These are phyloP conservation scores for Penicillium expansum DNA, from an alignment of 2,329 filamentous ascomycete species.

Conservation along the genomic window DNA sequence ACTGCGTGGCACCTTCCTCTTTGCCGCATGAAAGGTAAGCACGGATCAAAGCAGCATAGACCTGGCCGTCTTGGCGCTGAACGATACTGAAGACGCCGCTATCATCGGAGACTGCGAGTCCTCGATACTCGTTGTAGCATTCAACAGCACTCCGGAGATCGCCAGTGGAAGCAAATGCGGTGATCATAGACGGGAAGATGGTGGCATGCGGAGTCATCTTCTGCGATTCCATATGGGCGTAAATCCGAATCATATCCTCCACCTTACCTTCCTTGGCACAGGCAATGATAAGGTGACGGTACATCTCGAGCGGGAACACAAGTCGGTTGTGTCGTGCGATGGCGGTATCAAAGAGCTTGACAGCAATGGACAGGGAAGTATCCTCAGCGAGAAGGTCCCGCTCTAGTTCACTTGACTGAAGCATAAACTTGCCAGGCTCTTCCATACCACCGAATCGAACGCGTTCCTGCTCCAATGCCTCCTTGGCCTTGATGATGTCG, in stretches of 20 bases:
- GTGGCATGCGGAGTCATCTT: slow-evolving; percentile 72
- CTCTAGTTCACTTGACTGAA: slow-evolving; percentile 83
- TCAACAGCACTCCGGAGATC: slow-evolving; percentile 87
- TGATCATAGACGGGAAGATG: slow-evolving; percentile 90
- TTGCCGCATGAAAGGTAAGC: slow-evolving; percentile 83
- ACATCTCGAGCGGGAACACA: slow-evolving; percentile 75
- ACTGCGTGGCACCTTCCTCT: slow-evolving; percentile 75
- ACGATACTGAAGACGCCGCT: slow-evolving; percentile 66
- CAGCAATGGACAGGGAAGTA: slow-evolving; percentile 77
- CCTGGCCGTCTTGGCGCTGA: slow-evolving; percentile 72
- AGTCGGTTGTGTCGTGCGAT: slow-evolving; percentile 58
- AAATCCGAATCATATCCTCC: slow-evolving; percentile 85
- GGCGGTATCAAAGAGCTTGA: slow-evolving; percentile 81
- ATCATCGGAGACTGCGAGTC: slow-evolving; percentile 80
- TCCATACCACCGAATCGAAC: slow-evolving; percentile 81
- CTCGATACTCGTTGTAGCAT: slow-evolving; percentile 92
- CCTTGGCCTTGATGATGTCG: slow-evolving; percentile 71
- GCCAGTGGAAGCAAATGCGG: slow-evolving; percentile 78
- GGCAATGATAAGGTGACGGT: slow-evolving; percentile 79
- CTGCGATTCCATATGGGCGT: slow-evolving; percentile 83
- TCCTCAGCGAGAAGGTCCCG: slow-evolving; percentile 83
- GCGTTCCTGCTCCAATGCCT: slow-evolving; percentile 75
- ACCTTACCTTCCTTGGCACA: slow-evolving; percentile 80
- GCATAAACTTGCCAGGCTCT: slow-evolving; percentile 79
- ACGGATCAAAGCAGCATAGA: slow-evolving; percentile 89